phyloP scores from a whole-genome alignment of 2,329 filamentous ascomycete genomes.

The Tetracladium maxilliforme region DNA sequence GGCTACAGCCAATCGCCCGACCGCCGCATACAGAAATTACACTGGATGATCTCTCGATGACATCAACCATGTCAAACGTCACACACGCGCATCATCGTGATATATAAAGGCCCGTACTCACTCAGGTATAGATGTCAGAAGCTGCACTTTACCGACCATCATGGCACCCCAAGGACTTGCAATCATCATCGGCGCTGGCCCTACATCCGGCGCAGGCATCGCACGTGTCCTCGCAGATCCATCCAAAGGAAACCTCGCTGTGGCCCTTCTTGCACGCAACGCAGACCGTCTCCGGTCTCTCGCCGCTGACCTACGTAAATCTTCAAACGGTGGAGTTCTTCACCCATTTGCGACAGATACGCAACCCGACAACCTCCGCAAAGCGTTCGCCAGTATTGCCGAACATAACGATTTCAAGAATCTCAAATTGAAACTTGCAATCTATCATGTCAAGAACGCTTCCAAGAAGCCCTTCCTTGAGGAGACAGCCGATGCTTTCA shows the following conservation, averaged over 20 bases:
- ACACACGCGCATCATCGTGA: too few relatives aligned
- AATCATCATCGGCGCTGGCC: slow-evolving; percentile 34
- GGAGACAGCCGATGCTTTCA: slow-evolving; percentile 33
- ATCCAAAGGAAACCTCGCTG: slow-evolving; percentile 35
- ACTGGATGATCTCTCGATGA: too few relatives aligned
- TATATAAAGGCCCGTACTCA: too few relatives aligned
- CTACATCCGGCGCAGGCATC: slow-evolving; percentile 37
- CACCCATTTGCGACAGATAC: slow-evolving; percentile 37
- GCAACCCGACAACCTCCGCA: slow-evolving; percentile 24
- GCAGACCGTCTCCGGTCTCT: slow-evolving; percentile 26
- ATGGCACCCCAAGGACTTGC: slow-evolving; percentile 33
- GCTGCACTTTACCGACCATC: too few relatives aligned
- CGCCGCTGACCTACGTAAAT: slow-evolving; percentile 21
- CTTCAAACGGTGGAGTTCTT: slow-evolving; percentile 25
- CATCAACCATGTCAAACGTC: too few relatives aligned
- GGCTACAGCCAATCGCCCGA: too few relatives aligned
- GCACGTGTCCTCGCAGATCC: slow-evolving; percentile 34
- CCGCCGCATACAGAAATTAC: too few relatives aligned
- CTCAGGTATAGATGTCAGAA: too few relatives aligned
- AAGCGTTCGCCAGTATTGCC: slow-evolving; percentile 33
- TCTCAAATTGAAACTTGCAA: slow-evolving; percentile 33
- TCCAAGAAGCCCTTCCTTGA: slow-evolving; percentile 38
- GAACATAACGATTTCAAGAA: slow-evolving; percentile 27
- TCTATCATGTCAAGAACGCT: slow-evolving; percentile 41
- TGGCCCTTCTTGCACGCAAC: slow-evolving; percentile 35